Evolutionary conservation across 108 stramenopile species (phyloP).

Genomic region (Halocafeteria seosinensis): DNA sequence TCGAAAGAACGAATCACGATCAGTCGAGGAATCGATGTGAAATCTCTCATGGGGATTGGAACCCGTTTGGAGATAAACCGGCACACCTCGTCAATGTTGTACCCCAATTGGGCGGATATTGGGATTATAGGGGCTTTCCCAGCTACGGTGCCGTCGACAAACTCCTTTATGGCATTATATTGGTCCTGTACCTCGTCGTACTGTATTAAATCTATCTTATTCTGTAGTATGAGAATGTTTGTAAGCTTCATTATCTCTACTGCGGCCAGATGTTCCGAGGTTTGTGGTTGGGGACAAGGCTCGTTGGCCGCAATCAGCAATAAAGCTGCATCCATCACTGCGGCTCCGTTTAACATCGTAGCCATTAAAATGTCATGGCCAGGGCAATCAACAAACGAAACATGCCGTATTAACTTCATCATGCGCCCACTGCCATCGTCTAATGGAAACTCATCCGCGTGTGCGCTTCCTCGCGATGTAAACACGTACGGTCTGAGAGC

Average conservation of each 20-base stretch:
- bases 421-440: conserved; percentile 57
- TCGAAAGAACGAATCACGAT: conserved; percentile 99
- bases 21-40: conserved; percentile 68
- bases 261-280: conserved; percentile 95
- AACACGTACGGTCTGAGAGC: conserved; percentile 12
- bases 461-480: conserved; percentile 69
- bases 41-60: conserved; percentile 80
- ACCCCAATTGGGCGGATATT: conserved; percentile 85
- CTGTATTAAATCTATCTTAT: conserved; percentile 99
- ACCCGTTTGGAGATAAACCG: conserved; percentile 87
- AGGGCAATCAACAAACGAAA: conserved; percentile 98
- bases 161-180: conserved; percentile 66
- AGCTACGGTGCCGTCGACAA: conserved; percentile 70
- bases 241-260: conserved; percentile 97
- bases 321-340: conserved; percentile 99
- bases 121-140: conserved; percentile 88
- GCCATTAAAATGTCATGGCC: conserved; percentile 99
- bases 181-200: conserved; percentile 82
- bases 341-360: conserved; percentile 99
- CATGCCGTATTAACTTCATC: conserved; percentile 80
- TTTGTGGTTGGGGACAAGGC: conserved; percentile 98
- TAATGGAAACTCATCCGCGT: conserved; percentile 63
- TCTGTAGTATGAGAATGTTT: conserved; percentile 91
- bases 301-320: conserved; percentile 75
- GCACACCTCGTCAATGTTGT: conserved; percentile 97